Evolutionary conservation across 2,329 filamentous ascomycete genomes (phyloP).

Genomic region (Botrytis pseudocinerea): DNA sequence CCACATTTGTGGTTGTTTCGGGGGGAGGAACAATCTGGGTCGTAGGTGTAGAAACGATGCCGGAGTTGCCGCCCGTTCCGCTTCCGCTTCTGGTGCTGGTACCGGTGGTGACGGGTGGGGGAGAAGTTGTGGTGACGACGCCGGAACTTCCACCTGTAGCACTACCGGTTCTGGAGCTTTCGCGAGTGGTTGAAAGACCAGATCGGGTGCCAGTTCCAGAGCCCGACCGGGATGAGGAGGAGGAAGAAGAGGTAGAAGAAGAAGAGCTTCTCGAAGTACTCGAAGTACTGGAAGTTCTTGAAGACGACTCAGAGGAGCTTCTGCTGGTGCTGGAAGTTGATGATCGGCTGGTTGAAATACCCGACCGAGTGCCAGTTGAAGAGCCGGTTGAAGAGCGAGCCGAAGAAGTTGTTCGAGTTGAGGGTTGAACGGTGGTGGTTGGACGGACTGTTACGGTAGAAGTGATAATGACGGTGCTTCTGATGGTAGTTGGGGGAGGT

Average conservation of each 20-base stretch:
- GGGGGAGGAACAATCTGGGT: background rate
- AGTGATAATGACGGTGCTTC: constrained; percentile 5
- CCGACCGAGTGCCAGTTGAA: background rate
- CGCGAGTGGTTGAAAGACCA: background rate
- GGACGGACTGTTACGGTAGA: background rate
- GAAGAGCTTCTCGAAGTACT: background rate
- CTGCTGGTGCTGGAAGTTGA: background rate
- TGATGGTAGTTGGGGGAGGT: background rate
- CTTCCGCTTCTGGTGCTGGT: background rate
- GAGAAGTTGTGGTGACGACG: background rate
- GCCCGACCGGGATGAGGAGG: background rate
- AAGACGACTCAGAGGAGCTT: background rate
- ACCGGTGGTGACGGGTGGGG: background rate
- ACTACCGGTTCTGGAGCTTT: background rate
- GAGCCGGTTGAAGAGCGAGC: background rate
- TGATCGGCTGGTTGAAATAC: background rate
- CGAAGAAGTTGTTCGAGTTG: background rate
- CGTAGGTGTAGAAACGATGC: background rate
- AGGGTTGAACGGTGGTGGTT: background rate
- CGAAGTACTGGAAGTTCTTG: background rate
- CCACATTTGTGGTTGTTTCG: background rate
- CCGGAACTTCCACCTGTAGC: background rate
- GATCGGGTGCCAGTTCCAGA: background rate
- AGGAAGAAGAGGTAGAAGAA: background rate
- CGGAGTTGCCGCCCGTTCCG: background rate